phyloP scores from a whole-genome alignment of 495 filamentous ascomycete species.

The Lichina pygmaea region DNA sequence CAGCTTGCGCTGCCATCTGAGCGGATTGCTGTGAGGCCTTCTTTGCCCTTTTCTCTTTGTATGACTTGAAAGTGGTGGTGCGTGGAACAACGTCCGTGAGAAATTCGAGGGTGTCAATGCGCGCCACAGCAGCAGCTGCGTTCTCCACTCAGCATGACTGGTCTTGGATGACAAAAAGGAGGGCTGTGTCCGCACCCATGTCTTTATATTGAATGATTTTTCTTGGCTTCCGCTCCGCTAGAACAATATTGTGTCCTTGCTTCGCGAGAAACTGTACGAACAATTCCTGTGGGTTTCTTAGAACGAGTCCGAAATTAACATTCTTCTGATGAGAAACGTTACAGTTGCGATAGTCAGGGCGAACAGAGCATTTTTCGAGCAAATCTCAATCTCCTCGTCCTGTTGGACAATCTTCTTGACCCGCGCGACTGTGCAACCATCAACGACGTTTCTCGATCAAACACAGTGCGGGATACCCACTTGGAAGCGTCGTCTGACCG shows the following conservation, averaged over 20 bases:
- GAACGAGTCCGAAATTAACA: not conserved
- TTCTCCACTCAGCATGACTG: not conserved
- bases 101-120: slow-evolving; percentile 86
- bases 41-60: slow-evolving; percentile 30
- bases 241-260: slow-evolving; percentile 68
- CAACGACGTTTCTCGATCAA: not conserved
- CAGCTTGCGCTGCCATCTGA: not conserved
- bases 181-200: slow-evolving; percentile 24
- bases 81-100: slow-evolving; percentile 74
- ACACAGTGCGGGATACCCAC: slow-evolving; percentile 24
- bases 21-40: slow-evolving; percentile 8
- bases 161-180: slow-evolving; percentile 2
- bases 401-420: slow-evolving; percentile 81
- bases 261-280: slow-evolving; percentile 81
- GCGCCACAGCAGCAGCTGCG: slow-evolving; percentile 58
- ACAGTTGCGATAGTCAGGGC: slow-evolving; percentile 76
- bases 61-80: slow-evolving; percentile 52
- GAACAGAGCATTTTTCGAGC: slow-evolving; percentile 87
- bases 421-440: slow-evolving; percentile 35
- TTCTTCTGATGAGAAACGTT: slow-evolving; percentile 6
- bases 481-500: slow-evolving; percentile 57
- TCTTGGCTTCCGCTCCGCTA: slow-evolving; percentile 69
- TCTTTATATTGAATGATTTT: slow-evolving; percentile 94
- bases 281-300: slow-evolving; percentile 37
- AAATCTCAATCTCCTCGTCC: slow-evolving; percentile 60